Evolutionary conservation across 257 asterid genomes (phyloP), one percentile per base, ranked within the genome.

Genomic region (Leonotis leonurus): DNA sequence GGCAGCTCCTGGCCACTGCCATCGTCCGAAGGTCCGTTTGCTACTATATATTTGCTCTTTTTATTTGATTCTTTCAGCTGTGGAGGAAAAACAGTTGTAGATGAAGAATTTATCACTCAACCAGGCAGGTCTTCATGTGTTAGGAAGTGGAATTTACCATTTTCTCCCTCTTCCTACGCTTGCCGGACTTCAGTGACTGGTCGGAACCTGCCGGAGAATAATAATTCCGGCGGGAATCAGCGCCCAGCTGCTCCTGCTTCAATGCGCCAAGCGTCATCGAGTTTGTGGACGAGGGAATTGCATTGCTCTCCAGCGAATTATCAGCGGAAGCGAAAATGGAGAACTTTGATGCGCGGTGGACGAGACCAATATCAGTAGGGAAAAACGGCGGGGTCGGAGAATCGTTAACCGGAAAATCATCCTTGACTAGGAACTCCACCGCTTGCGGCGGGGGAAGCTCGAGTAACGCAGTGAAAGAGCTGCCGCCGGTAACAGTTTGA

Each of bases 381-480:
- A 86, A 86, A 67, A 79, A 69, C 16, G 85, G 83, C 25, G 74
- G 74, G n/a, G n/a, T n/a, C 8, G 80, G 76, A 12, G 60, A 65
- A 3, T 64, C 73, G 65, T 75, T 69, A 2, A 33, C 50, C 59
- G 64, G 59, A 17, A 72, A 62, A 65, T 70, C 81, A 2, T 69
- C 81, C 24, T 74, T 73, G 4, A 82, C 85, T 29, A 90, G 56
- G 25, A 90, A 90, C 75, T 90, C 90, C 69, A 87, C 81, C 56
- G 95, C 95, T 70, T 83, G 92, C 49, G 82, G 83, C 59, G 95
- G 83, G 8, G 95, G 88, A n/a, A 90, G 95, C 49, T 79, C 94
- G 57, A 87, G 90, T 2, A 90, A 84, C 21, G 92, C 95, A 50
- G 90, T 90, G 79, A 90, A 90, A 6, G 95, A 87, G 75, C 77